Percentiles rank a stretch among this genome's conserved stretches.
Conservation (phyloP, 495 filamentous ascomycete species). For the Neurospora sublineolata region DNA sequence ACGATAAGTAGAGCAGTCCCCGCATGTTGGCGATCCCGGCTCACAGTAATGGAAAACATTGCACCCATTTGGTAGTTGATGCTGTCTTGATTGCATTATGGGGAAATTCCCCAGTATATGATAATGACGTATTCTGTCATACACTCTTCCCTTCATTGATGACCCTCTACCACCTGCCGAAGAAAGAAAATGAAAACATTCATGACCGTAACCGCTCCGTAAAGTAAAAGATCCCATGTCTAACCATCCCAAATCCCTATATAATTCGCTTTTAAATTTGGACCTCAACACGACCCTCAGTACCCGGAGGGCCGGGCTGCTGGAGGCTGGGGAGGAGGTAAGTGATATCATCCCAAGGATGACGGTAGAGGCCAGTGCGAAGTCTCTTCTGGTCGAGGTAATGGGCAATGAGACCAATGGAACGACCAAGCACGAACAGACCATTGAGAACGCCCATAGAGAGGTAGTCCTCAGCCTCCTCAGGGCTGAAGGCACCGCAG, state of each 20-base stretch:
- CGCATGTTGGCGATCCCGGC: not conserved
- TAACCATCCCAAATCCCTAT: not conserved
- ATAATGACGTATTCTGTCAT: not conserved
- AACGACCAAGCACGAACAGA: conserved; percentile 91
- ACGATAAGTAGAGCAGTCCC: not conserved
- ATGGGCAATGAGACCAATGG: conserved; percentile 97
- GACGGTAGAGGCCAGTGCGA: conserved; percentile 93
- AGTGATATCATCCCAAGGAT: conserved; percentile 97
- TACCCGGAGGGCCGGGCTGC: conserved; percentile 57
- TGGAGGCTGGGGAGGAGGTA: conserved; percentile 81
- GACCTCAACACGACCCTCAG: conserved; percentile 87
- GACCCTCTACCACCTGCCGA: not conserved
- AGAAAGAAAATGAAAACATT: not conserved
- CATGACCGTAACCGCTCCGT: not conserved
- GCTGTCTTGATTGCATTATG: not conserved
- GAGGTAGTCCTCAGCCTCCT: conserved; percentile 77
- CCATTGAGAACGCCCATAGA: conserved; percentile 97
- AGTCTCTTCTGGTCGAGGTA: conserved; percentile 99
- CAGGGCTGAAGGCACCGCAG: conserved; percentile 84
- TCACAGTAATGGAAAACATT: not conserved
- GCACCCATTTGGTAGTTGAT: not conserved
- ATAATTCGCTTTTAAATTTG: conserved; percentile 16
- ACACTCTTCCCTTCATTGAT: not conserved
- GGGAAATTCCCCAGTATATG: not conserved
- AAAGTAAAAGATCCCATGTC: not conserved